Conservation (phyloP, 805 yeast genomes). For the Candida boidinii region DNA sequence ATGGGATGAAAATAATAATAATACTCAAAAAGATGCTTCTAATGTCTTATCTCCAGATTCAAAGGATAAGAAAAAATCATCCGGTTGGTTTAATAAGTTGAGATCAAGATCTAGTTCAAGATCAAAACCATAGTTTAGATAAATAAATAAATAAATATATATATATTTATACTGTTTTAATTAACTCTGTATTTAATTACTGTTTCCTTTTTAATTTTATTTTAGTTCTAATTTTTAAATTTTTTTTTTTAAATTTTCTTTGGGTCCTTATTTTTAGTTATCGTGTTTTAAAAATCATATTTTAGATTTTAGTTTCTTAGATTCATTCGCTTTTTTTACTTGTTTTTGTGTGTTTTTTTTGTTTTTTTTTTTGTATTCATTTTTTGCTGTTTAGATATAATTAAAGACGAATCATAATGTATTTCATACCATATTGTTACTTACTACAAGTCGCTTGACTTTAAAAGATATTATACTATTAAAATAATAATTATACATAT, state of each 20-base stretch:
- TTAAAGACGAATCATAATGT: too few relatives aligned
- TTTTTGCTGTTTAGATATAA: neutral
- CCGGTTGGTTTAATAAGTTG: conserved; percentile 37
- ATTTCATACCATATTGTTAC: too few relatives aligned
- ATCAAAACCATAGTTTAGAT: conserved; percentile 15
- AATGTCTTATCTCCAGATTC: neutral
- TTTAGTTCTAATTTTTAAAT: too few relatives aligned
- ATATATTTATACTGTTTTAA: too few relatives aligned
- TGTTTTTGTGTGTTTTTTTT: neutral
- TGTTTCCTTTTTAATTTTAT: too few relatives aligned
- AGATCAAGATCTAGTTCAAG: conserved; percentile 28
- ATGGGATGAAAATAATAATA: neutral
- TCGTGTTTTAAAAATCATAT: conserved; percentile 7
- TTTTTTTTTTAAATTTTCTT: too few relatives aligned
- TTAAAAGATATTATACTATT: too few relatives aligned
- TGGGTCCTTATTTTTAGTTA: too few relatives aligned
- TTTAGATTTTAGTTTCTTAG: neutral
- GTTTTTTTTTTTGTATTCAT: neutral
- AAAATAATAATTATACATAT: too few relatives aligned
- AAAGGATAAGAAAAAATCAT: conserved; percentile 23
- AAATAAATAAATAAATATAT: too few relatives aligned
- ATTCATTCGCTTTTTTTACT: conserved; percentile 5
- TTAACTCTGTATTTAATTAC: too few relatives aligned
- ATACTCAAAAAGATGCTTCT: neutral
- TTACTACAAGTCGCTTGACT: too few relatives aligned